These are phyloP conservation scores for Russula emetica DNA, from an alignment of 768 basidiomycete species.

Conservation along the genomic window DNA sequence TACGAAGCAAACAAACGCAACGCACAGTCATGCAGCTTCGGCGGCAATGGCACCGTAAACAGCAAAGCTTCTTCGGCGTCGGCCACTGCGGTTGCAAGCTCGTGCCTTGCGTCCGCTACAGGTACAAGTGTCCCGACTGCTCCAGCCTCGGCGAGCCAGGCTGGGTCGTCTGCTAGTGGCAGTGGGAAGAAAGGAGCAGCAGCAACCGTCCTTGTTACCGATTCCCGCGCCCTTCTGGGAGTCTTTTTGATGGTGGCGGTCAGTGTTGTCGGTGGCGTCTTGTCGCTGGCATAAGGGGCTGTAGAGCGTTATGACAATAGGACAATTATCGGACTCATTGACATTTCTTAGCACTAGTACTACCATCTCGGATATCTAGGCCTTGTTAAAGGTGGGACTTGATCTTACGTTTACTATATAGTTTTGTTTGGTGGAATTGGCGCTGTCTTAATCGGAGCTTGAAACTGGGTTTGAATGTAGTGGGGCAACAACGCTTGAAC, in stretches of 20 bases:
- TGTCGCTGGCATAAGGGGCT: conserved; percentile 39
- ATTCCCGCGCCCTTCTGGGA: conserved; percentile 38
- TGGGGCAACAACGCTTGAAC: conserved; percentile 1
- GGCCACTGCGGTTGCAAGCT: conserved; percentile 53
- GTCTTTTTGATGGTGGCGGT: conserved; percentile 37
- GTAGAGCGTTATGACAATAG: not conserved
- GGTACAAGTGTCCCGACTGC: conserved; percentile 61
- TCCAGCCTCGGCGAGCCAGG: conserved; percentile 31
- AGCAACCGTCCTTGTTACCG: conserved; percentile 31
- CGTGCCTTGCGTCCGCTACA: conserved; percentile 61
- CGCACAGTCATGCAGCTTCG: conserved; percentile 67
- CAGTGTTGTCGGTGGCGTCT: conserved; percentile 41
- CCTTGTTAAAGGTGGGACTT: not conserved
- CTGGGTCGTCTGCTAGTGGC: conserved; percentile 22
- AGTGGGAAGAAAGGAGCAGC: conserved; percentile 30
- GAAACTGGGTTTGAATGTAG: conserved; percentile 21
- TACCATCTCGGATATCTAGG: not conserved
- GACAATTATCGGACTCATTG: conserved; percentile 6
- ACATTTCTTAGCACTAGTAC: conserved; percentile 11
- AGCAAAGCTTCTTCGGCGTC: conserved; percentile 45
- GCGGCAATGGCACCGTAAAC: conserved; percentile 80
- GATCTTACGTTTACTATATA: not conserved
- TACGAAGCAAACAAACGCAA: conserved; percentile 61
- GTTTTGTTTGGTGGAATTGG: conserved; percentile 18
- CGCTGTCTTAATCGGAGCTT: conserved; percentile 29